A percentile compares a stretch with the other conserved stretches of the same genome.
phyloP scores from a whole-genome alignment of 768 basidiomycete genomes.

The Mycena alexandri region DNA sequence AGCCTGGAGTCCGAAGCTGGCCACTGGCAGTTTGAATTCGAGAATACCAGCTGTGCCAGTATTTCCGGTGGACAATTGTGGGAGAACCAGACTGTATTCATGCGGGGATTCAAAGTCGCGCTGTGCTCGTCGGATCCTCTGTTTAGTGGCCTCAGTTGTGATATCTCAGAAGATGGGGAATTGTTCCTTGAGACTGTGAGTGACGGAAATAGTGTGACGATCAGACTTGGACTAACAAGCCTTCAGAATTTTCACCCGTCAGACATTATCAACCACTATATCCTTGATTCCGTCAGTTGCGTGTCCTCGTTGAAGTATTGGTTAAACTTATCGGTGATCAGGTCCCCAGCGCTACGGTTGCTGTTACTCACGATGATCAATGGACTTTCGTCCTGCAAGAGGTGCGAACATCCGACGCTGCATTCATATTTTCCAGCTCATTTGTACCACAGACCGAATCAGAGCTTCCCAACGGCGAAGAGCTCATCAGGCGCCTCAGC shows the following conservation, averaged over 20 bases:
- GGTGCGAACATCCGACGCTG: too few relatives aligned
- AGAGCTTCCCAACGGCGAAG: too few relatives aligned
- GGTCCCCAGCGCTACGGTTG: slow-evolving; percentile 7
- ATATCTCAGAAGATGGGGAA: background rate
- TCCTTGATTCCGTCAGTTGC: slow-evolving; percentile 5
- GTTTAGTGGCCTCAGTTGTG: too few relatives aligned
- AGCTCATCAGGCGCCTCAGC: too few relatives aligned
- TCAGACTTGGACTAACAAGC: background rate
- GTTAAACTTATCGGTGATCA: background rate
- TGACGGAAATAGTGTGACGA: background rate
- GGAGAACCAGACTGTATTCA: slow-evolving; percentile 34
- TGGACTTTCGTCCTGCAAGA: slow-evolving; percentile 1
- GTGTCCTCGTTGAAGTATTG: too few relatives aligned
- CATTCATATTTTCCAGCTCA: too few relatives aligned
- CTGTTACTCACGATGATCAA: slow-evolving; percentile 21
- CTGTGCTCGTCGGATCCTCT: too few relatives aligned
- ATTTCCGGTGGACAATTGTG: slow-evolving; percentile 1
- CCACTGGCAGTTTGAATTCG: slow-evolving; percentile 18
- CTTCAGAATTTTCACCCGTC: slow-evolving; percentile 7
- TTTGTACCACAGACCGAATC: too few relatives aligned
- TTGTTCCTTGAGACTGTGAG: background rate
- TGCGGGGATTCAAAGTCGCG: slow-evolving; percentile 33
- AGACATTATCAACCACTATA: slow-evolving; percentile 12
- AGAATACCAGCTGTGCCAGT: slow-evolving; percentile 2
- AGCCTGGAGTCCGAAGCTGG: slow-evolving; percentile 27